Percentiles rank a stretch among this genome's conserved stretches.
Evolutionary conservation across 2,329 filamentous ascomycete species (phyloP).

Genomic region (Scedosporium boydii): DNA sequence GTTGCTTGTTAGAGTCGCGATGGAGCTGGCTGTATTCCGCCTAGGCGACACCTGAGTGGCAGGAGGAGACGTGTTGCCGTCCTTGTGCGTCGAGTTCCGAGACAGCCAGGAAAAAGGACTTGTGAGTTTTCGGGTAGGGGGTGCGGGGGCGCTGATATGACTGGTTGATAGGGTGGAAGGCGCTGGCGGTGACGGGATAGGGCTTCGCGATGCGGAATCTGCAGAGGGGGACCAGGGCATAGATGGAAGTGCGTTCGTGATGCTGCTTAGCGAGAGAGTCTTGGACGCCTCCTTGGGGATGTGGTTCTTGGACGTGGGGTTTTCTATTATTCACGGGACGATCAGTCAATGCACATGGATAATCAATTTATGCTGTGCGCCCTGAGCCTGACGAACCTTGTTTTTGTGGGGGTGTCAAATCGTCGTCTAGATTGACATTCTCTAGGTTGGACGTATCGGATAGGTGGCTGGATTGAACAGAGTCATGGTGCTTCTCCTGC

Average conservation of each 20-base stretch:
- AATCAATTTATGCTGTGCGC: slow-evolving; percentile 8
- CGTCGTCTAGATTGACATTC: slow-evolving; percentile 60
- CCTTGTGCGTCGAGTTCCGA: slow-evolving; percentile 51
- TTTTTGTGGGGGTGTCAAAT: slow-evolving; percentile 26
- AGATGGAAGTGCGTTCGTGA: slow-evolving; percentile 62
- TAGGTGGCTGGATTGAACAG: slow-evolving; percentile 22
- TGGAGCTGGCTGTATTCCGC: slow-evolving; percentile 71
- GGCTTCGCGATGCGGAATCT: slow-evolving; percentile 36
- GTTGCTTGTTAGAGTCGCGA: slow-evolving; percentile 71
- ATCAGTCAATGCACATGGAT: slow-evolving; percentile 4
- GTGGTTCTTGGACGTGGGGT: slow-evolving; percentile 9
- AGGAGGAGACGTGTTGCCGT: slow-evolving; percentile 44
- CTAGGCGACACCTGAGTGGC: slow-evolving; percentile 27
- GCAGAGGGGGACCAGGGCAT: slow-evolving; percentile 61
- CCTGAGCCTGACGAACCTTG: slow-evolving; percentile 19
- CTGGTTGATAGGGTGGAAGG: slow-evolving; percentile 20
- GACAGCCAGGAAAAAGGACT: slow-evolving; percentile 84
- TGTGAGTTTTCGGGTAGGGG: slow-evolving; percentile 61
- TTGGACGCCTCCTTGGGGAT: slow-evolving; percentile 34
- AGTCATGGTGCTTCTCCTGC: slow-evolving; percentile 1
- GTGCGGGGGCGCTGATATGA: slow-evolving; percentile 15
- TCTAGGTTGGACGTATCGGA: slow-evolving; percentile 40
- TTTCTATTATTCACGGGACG: slow-evolving; percentile 8
- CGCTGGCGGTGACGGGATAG: slow-evolving; percentile 23
- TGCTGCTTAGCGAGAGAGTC: slow-evolving; percentile 56